Base-by-base conservation (phyloP, 2,329 filamentous ascomycete genomes). In the Penicillium crustosum region DNA sequence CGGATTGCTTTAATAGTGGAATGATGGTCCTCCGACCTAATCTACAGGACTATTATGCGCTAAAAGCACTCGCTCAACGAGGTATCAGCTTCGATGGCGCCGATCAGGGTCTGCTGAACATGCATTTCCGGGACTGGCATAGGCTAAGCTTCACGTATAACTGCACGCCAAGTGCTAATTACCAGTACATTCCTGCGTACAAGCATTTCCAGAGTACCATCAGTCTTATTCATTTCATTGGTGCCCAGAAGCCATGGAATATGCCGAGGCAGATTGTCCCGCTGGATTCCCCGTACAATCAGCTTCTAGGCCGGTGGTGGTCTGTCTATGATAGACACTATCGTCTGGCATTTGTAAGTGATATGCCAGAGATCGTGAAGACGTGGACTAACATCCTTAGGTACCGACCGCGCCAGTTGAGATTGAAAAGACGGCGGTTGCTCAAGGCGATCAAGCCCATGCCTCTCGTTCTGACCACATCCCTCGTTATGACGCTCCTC, bases 1-100 rank as follows among this genome's bases (percentile, higher is more conserved):
- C 94, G 35, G 94, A 99, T 77, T 85, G 93, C 60, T 97, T 97
- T 86, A 99, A 99, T 77, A 92, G 90, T n/a, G 94, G 94, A 69
- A 86, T 99, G 67, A 95, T 99, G 91, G 91, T 92, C 36, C 77
- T 99, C 59, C 88, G 83, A 17, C 94, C 94, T 35, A 89, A 93
- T 75, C 81, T 93, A 83, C 89, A 88, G 57, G 93, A 96, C 65
- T 97, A 93, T 76, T 88, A 91, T 77, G 89, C 91, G 42, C 82
- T 99, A 71, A 81, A 87, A 62, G 90, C 90, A 62, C 86, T 97
- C 82, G 92, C 94, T 27, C 85, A 92, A 66, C 83, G 87, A 55
- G 93, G 93, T 27, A 90, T 93, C 72, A 97, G 93, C 63, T 99
- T 99, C 71, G 94, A 99, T 73, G 94, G 94, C 49, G 94, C 94